Base-by-base conservation (phyloP, 805 yeast genomes). In the Myxozyma mucilagina region DNA sequence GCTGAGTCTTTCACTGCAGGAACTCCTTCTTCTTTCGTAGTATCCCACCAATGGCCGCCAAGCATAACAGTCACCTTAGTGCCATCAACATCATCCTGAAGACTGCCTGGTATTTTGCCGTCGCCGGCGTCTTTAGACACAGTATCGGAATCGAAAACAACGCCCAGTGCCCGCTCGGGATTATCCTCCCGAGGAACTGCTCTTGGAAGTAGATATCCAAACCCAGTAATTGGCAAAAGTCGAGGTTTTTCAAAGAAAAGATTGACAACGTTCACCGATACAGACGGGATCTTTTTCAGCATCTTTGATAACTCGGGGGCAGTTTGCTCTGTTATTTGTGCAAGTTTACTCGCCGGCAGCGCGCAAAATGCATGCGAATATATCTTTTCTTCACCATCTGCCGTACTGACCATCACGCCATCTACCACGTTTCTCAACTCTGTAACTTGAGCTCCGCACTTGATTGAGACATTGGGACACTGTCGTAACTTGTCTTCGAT, bases 191-290 rank as follows among this genome's bases (percentile, higher is more conserved):
- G 69, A 50, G 79, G 76, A 48, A 74, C 74, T 3, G 74, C 63
- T 61, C 79, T 77, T 7, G 99, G 99, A 9, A 92, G 87, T 50
- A 93, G 79, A 68, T 87, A 90, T 1, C 99, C 99, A 79, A 93
- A 93, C 42, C 97, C 96, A 60, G 81, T 78, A 36, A 75, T 72
- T 3, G 74, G 69, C n/a, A 83, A 77, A 20, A 74, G 73, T 67
- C 75, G 75, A 51, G 69, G 73, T 43, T 71, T 75, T 18, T 85
- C 83, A 49, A 85, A 72, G 73, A 80, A 88, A 38, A 88, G 77
- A 68, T 94, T 92, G 24, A 86, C 88, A 57, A 93, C 79, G 24
- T 85, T 80, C 16, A 94, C 80, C n/a, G 77, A 76, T 31, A 78
- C 75, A 42, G 47, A 89, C 73, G 73, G 84, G 86, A 70, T 86